phyloP scores from a whole-genome alignment of 257 asterid genomes.

The Solanum medicagineum region DNA sequence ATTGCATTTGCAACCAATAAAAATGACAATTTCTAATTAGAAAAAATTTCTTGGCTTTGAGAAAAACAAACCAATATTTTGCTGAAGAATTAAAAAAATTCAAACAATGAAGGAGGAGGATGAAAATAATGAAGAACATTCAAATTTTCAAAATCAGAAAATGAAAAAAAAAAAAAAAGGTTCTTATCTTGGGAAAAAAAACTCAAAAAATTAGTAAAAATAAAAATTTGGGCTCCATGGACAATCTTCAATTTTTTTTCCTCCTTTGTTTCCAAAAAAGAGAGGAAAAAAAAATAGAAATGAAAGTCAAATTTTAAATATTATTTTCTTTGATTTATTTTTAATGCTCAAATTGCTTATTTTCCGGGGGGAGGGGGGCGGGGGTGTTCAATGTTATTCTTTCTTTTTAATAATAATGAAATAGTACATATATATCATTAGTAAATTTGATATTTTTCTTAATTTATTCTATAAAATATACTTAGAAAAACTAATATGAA shows the following conservation, averaged over 20 bases:
- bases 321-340: background rate
- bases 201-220: background rate
- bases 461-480: background rate
- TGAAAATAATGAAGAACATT: background rate
- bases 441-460: background rate
- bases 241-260: background rate
- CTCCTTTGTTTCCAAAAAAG: background rate
- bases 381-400: background rate
- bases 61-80: background rate
- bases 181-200: background rate
- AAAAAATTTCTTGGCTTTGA: background rate
- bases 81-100: background rate
- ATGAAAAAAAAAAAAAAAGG: background rate
- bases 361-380: background rate
- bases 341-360: background rate
- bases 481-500: background rate
- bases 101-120: background rate
- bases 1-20: slow-evolving; percentile 21
- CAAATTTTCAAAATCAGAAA: background rate
- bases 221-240: background rate
- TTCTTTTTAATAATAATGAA: too few relatives aligned
- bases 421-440: background rate
- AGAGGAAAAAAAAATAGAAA: background rate
- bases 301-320: background rate
- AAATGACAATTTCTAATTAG: background rate